Evolutionary conservation across 2,329 filamentous ascomycete genomes (phyloP), one percentile per base, ranked within the genome.

Genomic region (Teratosphaeria viscida): DNA sequence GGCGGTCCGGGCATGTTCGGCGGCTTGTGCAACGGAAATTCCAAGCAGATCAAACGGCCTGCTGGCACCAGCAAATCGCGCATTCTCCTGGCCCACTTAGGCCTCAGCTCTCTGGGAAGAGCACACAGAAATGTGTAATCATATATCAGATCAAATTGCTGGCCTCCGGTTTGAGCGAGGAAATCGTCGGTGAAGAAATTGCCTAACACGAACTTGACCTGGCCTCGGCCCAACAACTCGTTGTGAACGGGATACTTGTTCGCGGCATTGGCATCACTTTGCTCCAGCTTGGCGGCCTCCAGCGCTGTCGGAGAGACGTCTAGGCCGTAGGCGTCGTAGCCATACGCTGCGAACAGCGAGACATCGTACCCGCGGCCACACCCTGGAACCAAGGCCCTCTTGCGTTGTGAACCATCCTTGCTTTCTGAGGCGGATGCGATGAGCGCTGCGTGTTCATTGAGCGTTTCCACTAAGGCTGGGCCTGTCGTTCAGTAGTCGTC

Each of bases 281-380:
- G 5, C 62, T 67, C 52, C 65, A 66, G 52, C 7, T 58, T 73
- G 69, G 82, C 83, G 37, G 75, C 75, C 11, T 77, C 72, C 8
- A 75, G 67, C 7, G 78, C 84, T 19, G 74, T 76, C 8, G 77
- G 68, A 53, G 85, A 85, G 59, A 82, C 81, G 70, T 95, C 90
- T 1, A 95, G 74, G 0, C 89, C 91, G 67, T 83, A 85, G 1
- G 85, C 84, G 73, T 95, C 87, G 71, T 89, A 94, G 1, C 90
- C 90, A 68, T 86, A 83, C 10, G 83, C 83, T 56, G 85, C 82
- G 53, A 95, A 80, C 43, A 95, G 78, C 10, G 90, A 78, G 1
- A 90, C 88, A 74, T 95, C 91, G 69, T 94, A 87, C 5, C 90
- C 91, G 54, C 83, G 82, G 0, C 90, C 91, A 73, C 90, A 95